Evolutionary conservation across 2,329 filamentous ascomycete species (phyloP).

Genomic region (Fusarium dlaminii): DNA sequence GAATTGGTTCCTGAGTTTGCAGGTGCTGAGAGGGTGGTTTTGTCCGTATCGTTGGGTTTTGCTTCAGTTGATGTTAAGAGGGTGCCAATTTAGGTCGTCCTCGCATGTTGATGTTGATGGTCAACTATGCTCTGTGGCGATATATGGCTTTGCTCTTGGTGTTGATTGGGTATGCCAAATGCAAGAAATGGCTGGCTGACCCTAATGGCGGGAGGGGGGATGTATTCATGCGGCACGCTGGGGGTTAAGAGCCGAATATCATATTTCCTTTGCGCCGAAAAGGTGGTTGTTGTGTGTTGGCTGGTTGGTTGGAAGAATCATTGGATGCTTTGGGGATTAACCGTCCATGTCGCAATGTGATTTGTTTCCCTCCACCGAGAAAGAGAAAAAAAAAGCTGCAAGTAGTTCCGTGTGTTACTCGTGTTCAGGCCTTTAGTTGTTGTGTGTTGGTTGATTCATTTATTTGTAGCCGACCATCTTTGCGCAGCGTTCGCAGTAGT

Average conservation of each 20-base stretch:
- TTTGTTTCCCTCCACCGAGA: slow-evolving; percentile 18
- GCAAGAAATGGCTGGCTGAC: background rate
- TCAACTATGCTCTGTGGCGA: slow-evolving; percentile 6
- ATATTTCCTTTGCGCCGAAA: slow-evolving; percentile 24
- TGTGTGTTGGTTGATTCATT: slow-evolving; percentile 5
- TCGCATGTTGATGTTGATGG: background rate
- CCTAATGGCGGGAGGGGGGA: slow-evolving; percentile 9
- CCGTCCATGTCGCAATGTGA: slow-evolving; percentile 21
- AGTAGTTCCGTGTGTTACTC: slow-evolving; percentile 11
- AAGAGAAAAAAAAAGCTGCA: slow-evolving; percentile 11
- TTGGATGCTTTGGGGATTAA: slow-evolving; percentile 11
- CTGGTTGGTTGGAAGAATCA: slow-evolving; percentile 10
- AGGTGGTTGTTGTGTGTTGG: background rate
- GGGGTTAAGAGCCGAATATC: slow-evolving; percentile 14
- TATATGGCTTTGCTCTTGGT: slow-evolving; percentile 12
- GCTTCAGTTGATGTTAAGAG: slow-evolving; percentile 11
- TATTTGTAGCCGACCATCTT: slow-evolving; percentile 71
- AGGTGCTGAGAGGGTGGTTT: background rate
- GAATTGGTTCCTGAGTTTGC: background rate
- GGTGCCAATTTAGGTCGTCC: slow-evolving; percentile 5
- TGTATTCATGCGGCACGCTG: slow-evolving; percentile 18
- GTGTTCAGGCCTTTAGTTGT: slow-evolving; percentile 2
- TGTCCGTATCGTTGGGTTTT: slow-evolving; percentile 2
- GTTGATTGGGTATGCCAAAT: background rate
- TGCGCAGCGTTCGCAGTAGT: slow-evolving; percentile 73